Evolutionary conservation across 768 basidiomycete genomes (phyloP).

Genomic region (Royoungia palumana): DNA sequence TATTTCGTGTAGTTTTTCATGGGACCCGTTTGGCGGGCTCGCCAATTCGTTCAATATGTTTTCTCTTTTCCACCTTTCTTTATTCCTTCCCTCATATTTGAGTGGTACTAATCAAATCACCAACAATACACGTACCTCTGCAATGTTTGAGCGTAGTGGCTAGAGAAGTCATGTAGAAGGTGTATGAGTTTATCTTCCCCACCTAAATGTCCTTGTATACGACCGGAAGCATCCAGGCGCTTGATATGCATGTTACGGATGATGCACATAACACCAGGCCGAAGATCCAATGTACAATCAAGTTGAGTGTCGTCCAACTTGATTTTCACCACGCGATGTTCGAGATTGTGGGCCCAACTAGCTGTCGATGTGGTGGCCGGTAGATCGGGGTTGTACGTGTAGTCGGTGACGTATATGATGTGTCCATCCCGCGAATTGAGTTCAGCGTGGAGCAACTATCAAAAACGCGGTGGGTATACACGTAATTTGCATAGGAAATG

Average conservation of each 20-base stretch:
- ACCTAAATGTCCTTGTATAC: slow-evolving; percentile 27
- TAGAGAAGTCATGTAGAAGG: slow-evolving; percentile 13
- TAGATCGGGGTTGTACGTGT: slow-evolving; percentile 50
- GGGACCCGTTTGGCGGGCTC: not conserved
- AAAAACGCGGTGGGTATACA: not conserved
- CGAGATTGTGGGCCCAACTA: slow-evolving; percentile 44
- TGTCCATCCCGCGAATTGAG: slow-evolving; percentile 32
- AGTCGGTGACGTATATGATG: slow-evolving; percentile 62
- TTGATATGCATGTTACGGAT: slow-evolving; percentile 52
- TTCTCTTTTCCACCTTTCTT: slow-evolving; percentile 31
- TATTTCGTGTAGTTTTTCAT: slow-evolving; percentile 2
- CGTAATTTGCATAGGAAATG: not conserved
- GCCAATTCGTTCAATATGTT: slow-evolving; percentile 6
- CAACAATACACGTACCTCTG: slow-evolving; percentile 13
- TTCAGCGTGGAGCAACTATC: slow-evolving; percentile 46
- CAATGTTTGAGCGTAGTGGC: slow-evolving; percentile 18
- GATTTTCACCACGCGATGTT: slow-evolving; percentile 51
- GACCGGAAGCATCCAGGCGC: slow-evolving; percentile 13
- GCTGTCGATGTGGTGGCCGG: slow-evolving; percentile 24
- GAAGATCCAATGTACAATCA: slow-evolving; percentile 36
- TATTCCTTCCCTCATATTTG: slow-evolving; percentile 26
- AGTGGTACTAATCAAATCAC: not conserved
- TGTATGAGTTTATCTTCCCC: slow-evolving; percentile 27
- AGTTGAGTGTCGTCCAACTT: slow-evolving; percentile 47
- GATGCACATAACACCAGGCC: slow-evolving; percentile 40